Evolutionary conservation across 2,329 filamentous ascomycete genomes (phyloP).

Genomic region (Alternaria gansuensis): DNA sequence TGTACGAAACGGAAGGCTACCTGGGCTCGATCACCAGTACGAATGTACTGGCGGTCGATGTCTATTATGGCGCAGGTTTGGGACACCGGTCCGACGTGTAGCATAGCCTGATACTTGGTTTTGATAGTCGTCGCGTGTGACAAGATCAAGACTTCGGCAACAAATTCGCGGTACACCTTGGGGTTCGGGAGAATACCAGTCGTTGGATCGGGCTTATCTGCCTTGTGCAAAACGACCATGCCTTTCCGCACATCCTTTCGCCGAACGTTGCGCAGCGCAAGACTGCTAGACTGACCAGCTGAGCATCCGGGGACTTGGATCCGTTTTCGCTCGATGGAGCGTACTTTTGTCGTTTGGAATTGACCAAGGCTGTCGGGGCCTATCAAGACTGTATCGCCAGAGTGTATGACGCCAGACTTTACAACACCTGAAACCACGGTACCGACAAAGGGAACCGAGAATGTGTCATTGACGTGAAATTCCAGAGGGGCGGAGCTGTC

Average conservation of each 20-base stretch:
- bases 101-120: slow-evolving; percentile 96
- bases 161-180: slow-evolving; percentile 62
- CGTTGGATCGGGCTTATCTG: slow-evolving; percentile 68
- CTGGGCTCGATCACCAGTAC: slow-evolving; percentile 90
- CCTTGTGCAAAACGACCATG: slow-evolving; percentile 92
- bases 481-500: slow-evolving; percentile 86
- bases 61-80: slow-evolving; percentile 98
- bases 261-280: slow-evolving; percentile 86
- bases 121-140: slow-evolving; percentile 98
- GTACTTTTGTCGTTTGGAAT: slow-evolving; percentile 84
- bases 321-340: slow-evolving; percentile 93
- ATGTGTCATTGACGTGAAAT: slow-evolving; percentile 96
- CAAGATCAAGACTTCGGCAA: slow-evolving; percentile 85
- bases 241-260: slow-evolving; percentile 95
- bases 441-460: slow-evolving; percentile 95
- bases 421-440: slow-evolving; percentile 96
- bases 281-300: slow-evolving; percentile 91
- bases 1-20: slow-evolving; percentile 97
- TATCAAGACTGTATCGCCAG: slow-evolving; percentile 87
- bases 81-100: slow-evolving; percentile 92
- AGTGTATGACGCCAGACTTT: slow-evolving; percentile 81
- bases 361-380: slow-evolving; percentile 91
- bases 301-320: slow-evolving; percentile 87
- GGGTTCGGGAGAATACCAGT: slow-evolving; percentile 55
- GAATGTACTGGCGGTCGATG: slow-evolving; percentile 93